Percentiles rank a stretch among this genome's conserved stretches.
These are phyloP conservation scores for Thoreauomyces humboldtii DNA, from an alignment of 192 early-diverging fungal genomes.

Conservation along the genomic window DNA sequence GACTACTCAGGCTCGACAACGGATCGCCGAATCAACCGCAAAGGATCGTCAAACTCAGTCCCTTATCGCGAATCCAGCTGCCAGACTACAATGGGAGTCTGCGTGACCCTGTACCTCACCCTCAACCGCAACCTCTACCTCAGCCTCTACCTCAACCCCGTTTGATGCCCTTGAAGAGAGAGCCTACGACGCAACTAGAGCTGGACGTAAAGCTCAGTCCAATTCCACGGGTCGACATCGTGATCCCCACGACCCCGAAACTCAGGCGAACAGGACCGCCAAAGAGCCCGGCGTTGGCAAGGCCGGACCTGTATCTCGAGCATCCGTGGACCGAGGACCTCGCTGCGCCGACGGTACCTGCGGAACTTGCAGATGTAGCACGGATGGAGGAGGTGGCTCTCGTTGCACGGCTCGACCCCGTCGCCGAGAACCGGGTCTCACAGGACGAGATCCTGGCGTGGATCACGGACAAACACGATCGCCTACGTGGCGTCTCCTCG, in stretches of 20 bases:
- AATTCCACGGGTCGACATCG: neutral
- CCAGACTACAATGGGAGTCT: no score
- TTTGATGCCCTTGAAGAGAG: neutral
- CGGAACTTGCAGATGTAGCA: neutral
- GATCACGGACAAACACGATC: constrained; percentile 1
- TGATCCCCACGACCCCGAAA: neutral
- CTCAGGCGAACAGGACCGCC: neutral
- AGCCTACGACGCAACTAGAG: neutral
- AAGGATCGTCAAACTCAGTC: no score
- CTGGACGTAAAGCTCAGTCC: no score
- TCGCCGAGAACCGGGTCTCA: neutral
- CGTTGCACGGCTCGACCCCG: neutral
- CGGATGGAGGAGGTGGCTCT: neutral
- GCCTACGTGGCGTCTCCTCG: constrained; percentile 1
- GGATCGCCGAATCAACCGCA: no score
- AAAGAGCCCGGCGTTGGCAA: neutral
- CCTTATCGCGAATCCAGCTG: no score
- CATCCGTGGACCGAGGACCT: neutral
- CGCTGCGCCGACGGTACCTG: neutral
- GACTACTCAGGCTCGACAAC: no score
- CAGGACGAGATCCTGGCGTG: neutral
- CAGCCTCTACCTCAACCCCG: neutral
- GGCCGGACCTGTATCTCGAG: neutral
- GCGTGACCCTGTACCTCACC: no score
- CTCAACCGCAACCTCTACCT: no score